phyloP scores from a whole-genome alignment of 106 monocot genomes.

The Dendrobium officinale region DNA sequence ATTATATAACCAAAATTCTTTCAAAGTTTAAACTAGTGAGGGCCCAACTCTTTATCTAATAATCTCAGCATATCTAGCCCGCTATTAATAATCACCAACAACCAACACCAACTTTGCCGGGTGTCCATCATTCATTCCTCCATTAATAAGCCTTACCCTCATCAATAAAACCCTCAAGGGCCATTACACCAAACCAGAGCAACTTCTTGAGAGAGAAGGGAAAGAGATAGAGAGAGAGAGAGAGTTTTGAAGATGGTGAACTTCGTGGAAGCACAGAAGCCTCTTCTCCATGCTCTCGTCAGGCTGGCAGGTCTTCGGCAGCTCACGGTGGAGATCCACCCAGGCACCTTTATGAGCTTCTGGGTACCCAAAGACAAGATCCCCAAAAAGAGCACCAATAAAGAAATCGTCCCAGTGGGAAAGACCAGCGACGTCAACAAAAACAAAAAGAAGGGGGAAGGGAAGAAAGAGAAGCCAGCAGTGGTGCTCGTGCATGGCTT shows the following conservation, averaged over 20 bases:
- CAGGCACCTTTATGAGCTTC: slow-evolving; percentile 64
- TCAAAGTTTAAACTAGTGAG: not conserved
- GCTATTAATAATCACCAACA: not conserved
- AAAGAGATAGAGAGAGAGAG: not conserved
- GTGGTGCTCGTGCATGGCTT: slow-evolving; percentile 90
- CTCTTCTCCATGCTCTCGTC: slow-evolving; percentile 47
- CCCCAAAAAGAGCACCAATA: not conserved
- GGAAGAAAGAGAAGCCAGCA: slow-evolving; percentile 44
- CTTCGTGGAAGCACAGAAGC: slow-evolving; percentile 63
- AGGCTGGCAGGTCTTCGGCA: slow-evolving; percentile 60
- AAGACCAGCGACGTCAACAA: not conserved
- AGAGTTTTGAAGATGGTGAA: slow-evolving; percentile 55
- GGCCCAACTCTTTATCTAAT: not conserved
- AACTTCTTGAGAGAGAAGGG: not conserved
- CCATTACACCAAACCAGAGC: not conserved
- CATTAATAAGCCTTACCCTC: not conserved
- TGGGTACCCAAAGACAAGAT: slow-evolving; percentile 66
- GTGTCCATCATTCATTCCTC: not conserved
- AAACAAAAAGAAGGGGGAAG: not conserved
- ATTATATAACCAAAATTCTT: not conserved
- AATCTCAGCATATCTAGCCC: not conserved
- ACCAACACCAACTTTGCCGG: not conserved
- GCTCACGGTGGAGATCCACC: slow-evolving; percentile 45
- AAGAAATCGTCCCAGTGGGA: slow-evolving; percentile 22
- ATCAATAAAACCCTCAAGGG: not conserved